Evolutionary conservation across 106 monocot genomes (phyloP).

Genomic region (Apostasia ramifera): DNA sequence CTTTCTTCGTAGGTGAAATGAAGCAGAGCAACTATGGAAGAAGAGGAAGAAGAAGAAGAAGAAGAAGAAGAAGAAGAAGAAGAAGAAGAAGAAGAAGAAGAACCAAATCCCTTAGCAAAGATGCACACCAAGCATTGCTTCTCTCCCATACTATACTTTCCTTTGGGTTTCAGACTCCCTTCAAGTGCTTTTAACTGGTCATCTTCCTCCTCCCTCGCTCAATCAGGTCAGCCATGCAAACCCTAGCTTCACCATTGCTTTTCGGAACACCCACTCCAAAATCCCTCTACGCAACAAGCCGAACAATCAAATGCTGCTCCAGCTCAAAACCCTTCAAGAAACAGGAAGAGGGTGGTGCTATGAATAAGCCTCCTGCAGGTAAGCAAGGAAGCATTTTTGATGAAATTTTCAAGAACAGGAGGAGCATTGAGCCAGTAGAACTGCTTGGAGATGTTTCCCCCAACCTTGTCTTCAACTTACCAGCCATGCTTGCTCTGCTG

Average conservation of each 20-base stretch:
- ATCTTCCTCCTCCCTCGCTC: background rate
- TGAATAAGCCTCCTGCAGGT: too few relatives aligned
- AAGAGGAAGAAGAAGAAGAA: too few relatives aligned
- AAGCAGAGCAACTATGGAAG: too few relatives aligned
- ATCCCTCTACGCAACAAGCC: background rate
- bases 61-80: too few relatives aligned
- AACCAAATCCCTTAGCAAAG: background rate
- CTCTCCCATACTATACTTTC: conserved; percentile 1
- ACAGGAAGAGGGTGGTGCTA: background rate
- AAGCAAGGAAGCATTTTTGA: too few relatives aligned
- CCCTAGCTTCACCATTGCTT: background rate
- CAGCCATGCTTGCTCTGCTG: background rate
- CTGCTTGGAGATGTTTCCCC: background rate
- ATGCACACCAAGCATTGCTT: conserved; percentile 1
- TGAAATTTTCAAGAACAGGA: background rate
- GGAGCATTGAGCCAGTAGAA: background rate
- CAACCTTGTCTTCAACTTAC: background rate
- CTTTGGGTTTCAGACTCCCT: background rate
- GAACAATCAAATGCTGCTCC: background rate
- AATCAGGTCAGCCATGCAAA: background rate
- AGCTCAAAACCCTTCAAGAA: background rate
- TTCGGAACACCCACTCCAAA: background rate
- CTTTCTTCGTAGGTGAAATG: too few relatives aligned
- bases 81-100: too few relatives aligned
- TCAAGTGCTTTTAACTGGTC: background rate